phyloP scores from a whole-genome alignment of 2,329 filamentous ascomycete species.

The Penicillium sp. region DNA sequence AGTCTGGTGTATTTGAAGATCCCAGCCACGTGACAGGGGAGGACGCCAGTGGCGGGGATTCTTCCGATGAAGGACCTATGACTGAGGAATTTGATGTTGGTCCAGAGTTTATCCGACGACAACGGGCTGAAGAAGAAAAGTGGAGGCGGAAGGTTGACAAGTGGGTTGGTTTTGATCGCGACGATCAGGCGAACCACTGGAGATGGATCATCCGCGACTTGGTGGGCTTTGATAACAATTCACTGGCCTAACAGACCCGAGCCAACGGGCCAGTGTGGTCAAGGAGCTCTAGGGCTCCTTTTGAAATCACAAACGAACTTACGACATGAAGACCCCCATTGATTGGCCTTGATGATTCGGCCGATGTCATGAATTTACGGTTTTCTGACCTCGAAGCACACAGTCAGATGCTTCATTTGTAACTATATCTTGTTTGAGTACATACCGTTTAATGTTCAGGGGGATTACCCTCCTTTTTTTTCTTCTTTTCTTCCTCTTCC shows the following conservation, averaged over 20 bases:
- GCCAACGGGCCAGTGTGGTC: too few species aligned
- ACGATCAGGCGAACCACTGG: conserved; percentile 57
- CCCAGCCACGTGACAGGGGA: conserved; percentile 32
- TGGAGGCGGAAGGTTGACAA: conserved; percentile 87
- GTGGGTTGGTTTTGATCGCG: conserved; percentile 69
- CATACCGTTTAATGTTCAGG: conserved; percentile 4
- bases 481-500: background rate
- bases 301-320: conserved; percentile 19
- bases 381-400: background rate
- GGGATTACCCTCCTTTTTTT: background rate
- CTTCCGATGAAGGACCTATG: conserved; percentile 75
- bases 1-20: conserved; percentile 29
- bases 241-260: too few species aligned
- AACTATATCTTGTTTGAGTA: conserved; percentile 18
- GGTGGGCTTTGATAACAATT: conserved; percentile 33
- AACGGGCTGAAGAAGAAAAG: conserved; percentile 86
- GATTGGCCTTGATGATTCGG: conserved; percentile 20
- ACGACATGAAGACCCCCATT: conserved; percentile 19
- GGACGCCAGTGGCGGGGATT: conserved; percentile 47
- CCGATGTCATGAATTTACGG: conserved; percentile 21
- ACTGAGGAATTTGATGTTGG: conserved; percentile 98
- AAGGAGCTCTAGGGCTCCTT: conserved; percentile 6
- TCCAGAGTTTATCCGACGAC: conserved; percentile 85
- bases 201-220: conserved; percentile 69
- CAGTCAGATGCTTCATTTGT: conserved; percentile 7